phyloP scores from a whole-genome alignment of 805 yeast species.

The Wickerhamomyces hampshirensis region DNA sequence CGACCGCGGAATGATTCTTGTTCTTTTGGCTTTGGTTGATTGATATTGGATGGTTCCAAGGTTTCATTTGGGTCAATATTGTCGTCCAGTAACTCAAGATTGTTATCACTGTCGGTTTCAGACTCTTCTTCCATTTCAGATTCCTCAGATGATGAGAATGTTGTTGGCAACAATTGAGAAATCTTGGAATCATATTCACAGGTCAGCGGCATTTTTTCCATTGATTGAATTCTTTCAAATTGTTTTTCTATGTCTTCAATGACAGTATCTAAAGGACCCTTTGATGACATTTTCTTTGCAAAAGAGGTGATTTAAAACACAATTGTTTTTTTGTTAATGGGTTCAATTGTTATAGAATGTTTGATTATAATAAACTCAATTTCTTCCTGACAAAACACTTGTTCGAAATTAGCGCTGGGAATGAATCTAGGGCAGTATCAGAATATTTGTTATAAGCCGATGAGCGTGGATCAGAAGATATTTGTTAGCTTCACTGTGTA shows the following conservation, averaged over 20 bases:
- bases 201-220: constrained; percentile 8
- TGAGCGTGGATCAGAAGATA: too few species aligned
- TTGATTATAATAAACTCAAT: too few species aligned
- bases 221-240: constrained; percentile 5
- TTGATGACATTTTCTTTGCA: constrained; percentile 11
- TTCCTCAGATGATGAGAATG: constrained; percentile 23
- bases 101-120: constrained; percentile 19
- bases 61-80: constrained; percentile 12
- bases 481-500: too few species aligned
- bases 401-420: too few species aligned
- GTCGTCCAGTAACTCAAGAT: constrained; percentile 14
- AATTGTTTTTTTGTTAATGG: too few species aligned
- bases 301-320: too few species aligned
- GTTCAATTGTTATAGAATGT: too few species aligned
- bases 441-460: too few species aligned
- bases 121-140: constrained; percentile 19
- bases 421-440: too few species aligned
- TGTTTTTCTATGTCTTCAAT: constrained; percentile 11
- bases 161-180: constrained; percentile 15
- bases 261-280: constrained; percentile 11
- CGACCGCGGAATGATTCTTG: constrained; percentile 39
- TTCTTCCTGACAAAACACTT: too few species aligned
- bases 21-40: constrained; percentile 4
- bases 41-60: constrained; percentile 7
- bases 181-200: constrained; percentile 10